Conservation (phyloP, 2,329 filamentous ascomycete genomes). For the Colletotrichum cuscutae region DNA sequence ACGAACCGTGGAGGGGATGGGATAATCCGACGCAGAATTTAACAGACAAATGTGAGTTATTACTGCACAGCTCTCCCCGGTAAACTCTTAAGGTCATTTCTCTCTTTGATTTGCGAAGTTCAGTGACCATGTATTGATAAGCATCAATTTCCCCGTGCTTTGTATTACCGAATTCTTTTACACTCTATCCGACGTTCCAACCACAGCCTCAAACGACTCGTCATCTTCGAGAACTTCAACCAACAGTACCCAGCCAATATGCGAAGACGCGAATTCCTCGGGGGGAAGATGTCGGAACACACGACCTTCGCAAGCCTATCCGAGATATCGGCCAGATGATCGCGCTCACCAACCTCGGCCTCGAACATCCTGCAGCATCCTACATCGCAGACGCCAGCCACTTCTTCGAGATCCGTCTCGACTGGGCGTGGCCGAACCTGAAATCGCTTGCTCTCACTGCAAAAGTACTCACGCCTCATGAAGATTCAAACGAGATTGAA, state of each 20-base stretch:
- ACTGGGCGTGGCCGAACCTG: constrained; percentile 44
- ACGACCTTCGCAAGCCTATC: constrained; percentile 34
- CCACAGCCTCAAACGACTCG: constrained; percentile 36
- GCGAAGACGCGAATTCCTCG: constrained; percentile 23
- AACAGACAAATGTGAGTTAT: constrained; percentile 37
- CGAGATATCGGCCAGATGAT: constrained; percentile 36
- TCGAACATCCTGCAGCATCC: constrained; percentile 41
- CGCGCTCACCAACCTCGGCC: constrained; percentile 37
- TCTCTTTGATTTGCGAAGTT: too few relatives aligned
- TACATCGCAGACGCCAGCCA: constrained; percentile 41
- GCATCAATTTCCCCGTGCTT: neutral
- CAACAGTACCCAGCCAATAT: constrained; percentile 41
- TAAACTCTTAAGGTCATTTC: neutral
- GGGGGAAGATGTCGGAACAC: neutral
- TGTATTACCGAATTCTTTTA: constrained; percentile 8
- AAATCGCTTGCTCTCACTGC: constrained; percentile 46
- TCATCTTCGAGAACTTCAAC: constrained; percentile 47
- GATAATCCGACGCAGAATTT: constrained; percentile 4
- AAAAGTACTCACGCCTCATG: constrained; percentile 38
- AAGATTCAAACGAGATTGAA: constrained; percentile 36
- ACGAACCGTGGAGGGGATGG: constrained; percentile 47
- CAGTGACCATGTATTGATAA: too few relatives aligned
- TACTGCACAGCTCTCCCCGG: neutral
- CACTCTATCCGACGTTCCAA: constrained; percentile 19
- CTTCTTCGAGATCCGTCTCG: constrained; percentile 41